These are phyloP conservation scores for Eucalyptus sp. DNA, from an alignment of 345 rosid genomes.

Conservation along the genomic window DNA sequence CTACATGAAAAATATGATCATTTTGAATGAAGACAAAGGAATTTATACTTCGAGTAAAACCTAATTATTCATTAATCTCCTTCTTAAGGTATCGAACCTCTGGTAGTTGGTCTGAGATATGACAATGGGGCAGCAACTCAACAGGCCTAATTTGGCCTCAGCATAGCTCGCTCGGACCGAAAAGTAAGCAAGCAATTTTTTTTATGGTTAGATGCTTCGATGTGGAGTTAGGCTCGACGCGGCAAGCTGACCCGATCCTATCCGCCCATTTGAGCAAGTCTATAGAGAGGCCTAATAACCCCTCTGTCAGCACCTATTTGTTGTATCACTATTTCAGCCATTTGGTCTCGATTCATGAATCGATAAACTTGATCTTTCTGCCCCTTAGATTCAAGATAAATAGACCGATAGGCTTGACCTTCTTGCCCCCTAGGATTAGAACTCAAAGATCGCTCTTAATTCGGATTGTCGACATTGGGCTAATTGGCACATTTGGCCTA, in stretches of 20 bases:
- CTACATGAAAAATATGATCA: not conserved
- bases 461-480: not conserved
- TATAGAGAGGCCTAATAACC: not conserved
- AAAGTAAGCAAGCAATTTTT: accelerated
- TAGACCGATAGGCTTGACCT: not conserved
- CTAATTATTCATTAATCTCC: not conserved
- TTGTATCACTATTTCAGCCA: too few relatives aligned
- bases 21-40: not conserved
- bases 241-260: too few relatives aligned
- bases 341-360: accelerated
- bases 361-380: accelerated
- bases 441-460: not conserved
- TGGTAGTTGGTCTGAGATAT: not conserved
- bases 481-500: not conserved
- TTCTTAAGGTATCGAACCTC: not conserved
- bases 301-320: not conserved
- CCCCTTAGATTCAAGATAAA: not conserved
- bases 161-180: not conserved
- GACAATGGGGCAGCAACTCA: not conserved
- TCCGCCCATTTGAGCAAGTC: too few relatives aligned
- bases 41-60: not conserved
- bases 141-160: not conserved
- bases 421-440: not conserved
- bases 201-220: too few relatives aligned
- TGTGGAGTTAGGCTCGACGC: too few relatives aligned